A percentile compares a stretch with the other conserved stretches of the same genome.
phyloP scores from a whole-genome alignment of 2,329 filamentous ascomycete genomes.

The Pseudocercospora musae region DNA sequence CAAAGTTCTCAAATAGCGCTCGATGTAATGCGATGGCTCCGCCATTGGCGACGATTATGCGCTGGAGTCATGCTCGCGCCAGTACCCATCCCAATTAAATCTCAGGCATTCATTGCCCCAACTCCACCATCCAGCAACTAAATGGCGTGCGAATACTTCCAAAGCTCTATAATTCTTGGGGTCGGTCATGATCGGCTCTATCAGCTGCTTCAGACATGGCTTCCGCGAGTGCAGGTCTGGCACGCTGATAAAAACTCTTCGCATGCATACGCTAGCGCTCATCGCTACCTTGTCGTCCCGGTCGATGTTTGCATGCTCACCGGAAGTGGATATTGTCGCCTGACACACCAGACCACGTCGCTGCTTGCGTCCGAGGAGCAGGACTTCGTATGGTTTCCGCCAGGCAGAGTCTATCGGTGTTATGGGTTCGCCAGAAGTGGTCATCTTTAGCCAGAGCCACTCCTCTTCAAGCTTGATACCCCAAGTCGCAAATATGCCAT shows the following conservation, averaged over 20 bases:
- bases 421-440: conserved; percentile 61
- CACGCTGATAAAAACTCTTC: conserved; percentile 64
- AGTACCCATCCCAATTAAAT: conserved; percentile 61
- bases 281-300: not conserved
- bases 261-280: conserved; percentile 28
- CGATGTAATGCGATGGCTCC: not conserved
- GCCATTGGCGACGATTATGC: not conserved
- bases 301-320: not conserved
- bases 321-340: not conserved
- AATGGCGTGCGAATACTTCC: conserved; percentile 73
- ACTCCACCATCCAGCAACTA: conserved; percentile 72
- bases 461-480: conserved; percentile 63
- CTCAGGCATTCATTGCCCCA: conserved; percentile 73
- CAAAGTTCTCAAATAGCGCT: not conserved
- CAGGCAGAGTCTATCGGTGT: conserved; percentile 58
- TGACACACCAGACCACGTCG: not conserved
- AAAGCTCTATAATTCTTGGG: conserved; percentile 53
- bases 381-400: conserved; percentile 74
- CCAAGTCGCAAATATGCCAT: conserved; percentile 64
- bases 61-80: conserved; percentile 33
- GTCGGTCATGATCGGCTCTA: conserved; percentile 53
- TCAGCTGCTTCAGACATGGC: conserved; percentile 63
- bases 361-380: conserved; percentile 56
- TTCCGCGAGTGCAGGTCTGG: conserved; percentile 78
- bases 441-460: conserved; percentile 78